Base-by-base conservation (phyloP, 768 basidiomycete species). In the Rhodotorula toruloides region DNA sequence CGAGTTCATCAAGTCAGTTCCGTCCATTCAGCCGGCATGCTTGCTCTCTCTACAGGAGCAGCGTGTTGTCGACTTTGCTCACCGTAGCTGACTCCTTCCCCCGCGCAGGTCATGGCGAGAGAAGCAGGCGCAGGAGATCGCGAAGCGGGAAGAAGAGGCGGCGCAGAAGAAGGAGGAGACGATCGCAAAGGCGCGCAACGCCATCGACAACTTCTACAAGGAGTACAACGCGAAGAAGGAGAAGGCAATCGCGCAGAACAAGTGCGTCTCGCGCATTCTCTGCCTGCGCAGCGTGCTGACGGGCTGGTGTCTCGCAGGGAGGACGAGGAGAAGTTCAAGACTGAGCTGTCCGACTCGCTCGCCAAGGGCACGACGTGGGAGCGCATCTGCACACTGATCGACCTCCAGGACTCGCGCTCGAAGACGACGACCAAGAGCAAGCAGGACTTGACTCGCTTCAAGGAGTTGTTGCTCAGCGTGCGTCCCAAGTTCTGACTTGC, bases 331-430 rank as follows among this genome's bases (percentile, higher is more conserved):
- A 84, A 86, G 63, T 97, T 87, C 80, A 74, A 93, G 46, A 81
- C 84, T 22, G 78, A 80, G n/a, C 80, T 91, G 60, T 84, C 84
- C 29, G 86, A 86, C 54, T 84, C 86, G 16, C 84, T 98, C 56
- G 87, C 90, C 0, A 82, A 83, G 59, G 96, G 94, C 32, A 96
- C 94, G 29, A 94, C 92, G 13, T 99, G 94, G 94, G 86, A 91
- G 73, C 87, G 96, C 43, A 94, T 99, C 75, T 88, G 87, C 76
- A 85, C 86, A 34, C 79, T 86, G 56, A 79, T 96, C 67, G 90
- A 93, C 72, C 82, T 99, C 43, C 85, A 94, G 77, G 97, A 98
- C 77, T 96, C 92, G 60, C 91, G 98, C 78, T 92, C 90, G 82
- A 99, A 98, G 81, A 97, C 92, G 8, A 82, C 91, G 73, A 87